phyloP scores from a whole-genome alignment of 1,284 basidiomycete genomes.

The Ustilago trichophora region DNA sequence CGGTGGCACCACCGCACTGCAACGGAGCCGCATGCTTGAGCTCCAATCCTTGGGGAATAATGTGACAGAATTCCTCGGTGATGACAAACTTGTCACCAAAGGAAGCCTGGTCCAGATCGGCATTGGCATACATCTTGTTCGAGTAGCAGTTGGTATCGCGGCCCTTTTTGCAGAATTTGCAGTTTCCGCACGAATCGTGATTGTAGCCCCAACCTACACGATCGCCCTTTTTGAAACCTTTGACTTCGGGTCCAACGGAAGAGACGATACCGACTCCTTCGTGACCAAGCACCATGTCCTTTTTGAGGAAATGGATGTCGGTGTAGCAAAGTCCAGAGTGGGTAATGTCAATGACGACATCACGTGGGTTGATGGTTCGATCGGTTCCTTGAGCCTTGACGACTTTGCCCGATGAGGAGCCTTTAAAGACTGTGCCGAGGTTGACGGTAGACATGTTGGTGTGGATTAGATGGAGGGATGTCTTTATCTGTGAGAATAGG shows the following conservation, averaged over 20 bases:
- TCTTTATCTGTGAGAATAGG: too few species aligned
- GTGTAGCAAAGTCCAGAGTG: constrained; percentile 63
- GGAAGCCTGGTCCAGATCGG: constrained; percentile 55
- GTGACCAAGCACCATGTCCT: constrained; percentile 60
- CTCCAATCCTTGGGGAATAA: constrained; percentile 55
- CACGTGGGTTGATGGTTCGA: constrained; percentile 29
- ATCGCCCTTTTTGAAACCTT: constrained; percentile 54
- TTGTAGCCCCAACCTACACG: constrained; percentile 64
- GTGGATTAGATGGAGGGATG: neutral
- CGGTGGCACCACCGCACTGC: constrained; percentile 55
- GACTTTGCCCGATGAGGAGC: constrained; percentile 57
- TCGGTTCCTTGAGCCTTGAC: constrained; percentile 47
- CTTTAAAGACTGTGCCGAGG: constrained; percentile 60
- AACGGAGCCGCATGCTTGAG: constrained; percentile 57
- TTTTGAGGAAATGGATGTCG: constrained; percentile 56
- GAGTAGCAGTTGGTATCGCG: constrained; percentile 56
- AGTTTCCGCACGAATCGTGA: constrained; percentile 55
- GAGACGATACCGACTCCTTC: constrained; percentile 63
- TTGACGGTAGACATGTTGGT: constrained; percentile 28
- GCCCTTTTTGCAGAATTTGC: constrained; percentile 58
- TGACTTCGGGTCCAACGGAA: constrained; percentile 54
- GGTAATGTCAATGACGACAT: constrained; percentile 61
- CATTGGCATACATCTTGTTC: constrained; percentile 51
- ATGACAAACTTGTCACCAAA: constrained; percentile 63
- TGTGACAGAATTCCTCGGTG: constrained; percentile 54